Evolutionary conservation across 192 early-diverging fungal species (phyloP).

Genomic region (Physocladia obscura): DNA sequence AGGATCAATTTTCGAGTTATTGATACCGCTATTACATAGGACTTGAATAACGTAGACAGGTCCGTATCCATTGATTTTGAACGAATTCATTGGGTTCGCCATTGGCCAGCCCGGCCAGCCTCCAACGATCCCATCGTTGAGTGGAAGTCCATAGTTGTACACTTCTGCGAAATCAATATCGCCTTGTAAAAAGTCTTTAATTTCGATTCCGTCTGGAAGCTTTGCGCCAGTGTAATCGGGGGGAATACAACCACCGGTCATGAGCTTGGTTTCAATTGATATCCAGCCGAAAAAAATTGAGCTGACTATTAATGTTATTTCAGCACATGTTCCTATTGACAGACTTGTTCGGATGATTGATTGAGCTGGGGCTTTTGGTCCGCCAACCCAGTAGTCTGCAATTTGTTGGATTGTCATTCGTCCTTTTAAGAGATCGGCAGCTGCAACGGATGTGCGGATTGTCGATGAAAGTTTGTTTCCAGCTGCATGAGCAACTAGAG

Average conservation of each 20-base stretch:
- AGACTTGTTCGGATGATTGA: background rate
- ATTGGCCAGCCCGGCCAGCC: constrained; percentile 13
- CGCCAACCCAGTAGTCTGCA: constrained; percentile 15
- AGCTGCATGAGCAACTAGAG: background rate
- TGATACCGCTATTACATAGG: constrained; percentile 2
- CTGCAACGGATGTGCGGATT: constrained; percentile 11
- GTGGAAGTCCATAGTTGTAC: constrained; percentile 8
- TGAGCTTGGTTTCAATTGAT: background rate
- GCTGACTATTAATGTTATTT: background rate
- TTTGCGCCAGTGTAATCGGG: background rate
- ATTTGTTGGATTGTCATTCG: background rate
- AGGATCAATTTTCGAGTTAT: background rate
- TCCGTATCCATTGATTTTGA: background rate
- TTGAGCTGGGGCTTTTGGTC: constrained; percentile 1
- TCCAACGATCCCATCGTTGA: constrained; percentile 1
- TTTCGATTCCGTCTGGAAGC: background rate
- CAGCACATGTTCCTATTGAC: background rate
- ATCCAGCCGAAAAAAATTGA: background rate
- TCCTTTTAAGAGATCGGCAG: constrained; percentile 1
- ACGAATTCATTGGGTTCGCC: background rate
- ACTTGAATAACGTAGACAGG: constrained; percentile 16
- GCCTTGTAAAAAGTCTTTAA: constrained; percentile 1
- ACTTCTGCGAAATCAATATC: constrained; percentile 13
- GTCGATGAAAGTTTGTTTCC: background rate
- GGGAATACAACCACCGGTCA: background rate